Conservation (phyloP, 2,329 filamentous ascomycete species). For the Aspergillus aculeatinus region DNA sequence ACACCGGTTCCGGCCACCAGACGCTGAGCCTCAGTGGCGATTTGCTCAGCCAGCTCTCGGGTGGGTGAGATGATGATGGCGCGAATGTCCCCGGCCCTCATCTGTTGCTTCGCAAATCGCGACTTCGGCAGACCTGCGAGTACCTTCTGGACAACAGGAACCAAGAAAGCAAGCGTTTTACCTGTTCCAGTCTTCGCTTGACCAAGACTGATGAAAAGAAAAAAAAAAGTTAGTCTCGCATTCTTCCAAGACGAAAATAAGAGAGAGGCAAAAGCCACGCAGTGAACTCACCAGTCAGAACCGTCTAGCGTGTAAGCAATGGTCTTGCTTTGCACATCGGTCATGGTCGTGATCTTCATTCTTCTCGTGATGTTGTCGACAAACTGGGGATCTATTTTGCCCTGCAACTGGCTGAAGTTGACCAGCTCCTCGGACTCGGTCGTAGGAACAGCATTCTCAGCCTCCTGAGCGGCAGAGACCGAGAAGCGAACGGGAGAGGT, state of each 20-base stretch:
- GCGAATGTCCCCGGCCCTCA: conserved; percentile 51
- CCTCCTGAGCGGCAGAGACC: conserved; percentile 27
- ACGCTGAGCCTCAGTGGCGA: conserved; percentile 69
- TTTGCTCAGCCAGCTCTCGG: conserved; percentile 64
- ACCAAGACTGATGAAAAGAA: conserved; percentile 61
- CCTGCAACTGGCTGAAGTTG: conserved; percentile 41
- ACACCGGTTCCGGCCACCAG: conserved; percentile 66
- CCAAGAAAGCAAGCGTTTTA: conserved; percentile 90
- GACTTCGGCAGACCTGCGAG: conserved; percentile 57
- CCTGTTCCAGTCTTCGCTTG: conserved; percentile 97
- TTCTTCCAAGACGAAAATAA: background rate
- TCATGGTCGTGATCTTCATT: conserved; percentile 83
- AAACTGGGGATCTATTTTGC: conserved; percentile 61
- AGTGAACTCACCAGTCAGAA: conserved; percentile 69
- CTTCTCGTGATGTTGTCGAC: conserved; percentile 66
- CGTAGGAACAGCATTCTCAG: conserved; percentile 16
- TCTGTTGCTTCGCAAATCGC: conserved; percentile 45
- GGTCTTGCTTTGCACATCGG: conserved; percentile 82
- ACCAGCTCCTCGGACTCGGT: conserved; percentile 28
- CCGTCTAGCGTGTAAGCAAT: conserved; percentile 78
- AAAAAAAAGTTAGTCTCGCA: background rate
- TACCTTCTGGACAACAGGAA: conserved; percentile 81
- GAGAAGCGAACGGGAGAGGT: conserved; percentile 28
- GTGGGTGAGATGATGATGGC: conserved; percentile 63
- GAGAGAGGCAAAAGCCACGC: background rate